Conservation (phyloP, 345 rosid genomes). For the Brassica incana region DNA sequence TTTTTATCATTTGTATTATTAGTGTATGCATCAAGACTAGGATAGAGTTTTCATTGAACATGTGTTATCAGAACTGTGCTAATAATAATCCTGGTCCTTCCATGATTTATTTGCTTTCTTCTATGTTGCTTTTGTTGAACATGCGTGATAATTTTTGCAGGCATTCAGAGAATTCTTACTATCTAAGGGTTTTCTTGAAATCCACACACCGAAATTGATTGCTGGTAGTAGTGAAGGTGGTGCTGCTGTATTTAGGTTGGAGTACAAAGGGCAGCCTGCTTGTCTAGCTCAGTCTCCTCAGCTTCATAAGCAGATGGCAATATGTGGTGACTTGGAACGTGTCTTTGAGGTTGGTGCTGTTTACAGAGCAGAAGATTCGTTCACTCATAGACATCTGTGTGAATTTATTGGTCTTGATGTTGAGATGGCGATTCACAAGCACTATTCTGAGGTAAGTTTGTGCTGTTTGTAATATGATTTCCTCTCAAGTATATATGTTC, state of each 20-base stretch:
- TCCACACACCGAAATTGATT: slow-evolving; percentile 85
- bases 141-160: slow-evolving; percentile 40
- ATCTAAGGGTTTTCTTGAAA: slow-evolving; percentile 62
- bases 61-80: background rate
- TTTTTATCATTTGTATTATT: background rate
- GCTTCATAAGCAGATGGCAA: slow-evolving; percentile 90
- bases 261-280: slow-evolving; percentile 87
- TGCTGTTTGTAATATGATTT: background rate
- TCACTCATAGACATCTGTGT: slow-evolving; percentile 85
- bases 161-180: slow-evolving; percentile 63
- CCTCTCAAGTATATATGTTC: background rate
- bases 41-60: background rate
- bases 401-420: slow-evolving; percentile 89
- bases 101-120: slow-evolving; percentile 4
- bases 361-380: slow-evolving; percentile 91
- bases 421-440: slow-evolving; percentile 79
- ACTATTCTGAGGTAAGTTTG: slow-evolving; percentile 70
- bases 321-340: slow-evolving; percentile 72
- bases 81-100: background rate
- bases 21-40: background rate
- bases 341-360: slow-evolving; percentile 89
- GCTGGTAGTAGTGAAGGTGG: slow-evolving; percentile 98
- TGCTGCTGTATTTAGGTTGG: slow-evolving; percentile 84
- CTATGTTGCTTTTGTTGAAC: slow-evolving; percentile 7
- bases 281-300: slow-evolving; percentile 97